Evolutionary conservation across 306 rosid species (phyloP).

Genomic region (Glycine soja): DNA sequence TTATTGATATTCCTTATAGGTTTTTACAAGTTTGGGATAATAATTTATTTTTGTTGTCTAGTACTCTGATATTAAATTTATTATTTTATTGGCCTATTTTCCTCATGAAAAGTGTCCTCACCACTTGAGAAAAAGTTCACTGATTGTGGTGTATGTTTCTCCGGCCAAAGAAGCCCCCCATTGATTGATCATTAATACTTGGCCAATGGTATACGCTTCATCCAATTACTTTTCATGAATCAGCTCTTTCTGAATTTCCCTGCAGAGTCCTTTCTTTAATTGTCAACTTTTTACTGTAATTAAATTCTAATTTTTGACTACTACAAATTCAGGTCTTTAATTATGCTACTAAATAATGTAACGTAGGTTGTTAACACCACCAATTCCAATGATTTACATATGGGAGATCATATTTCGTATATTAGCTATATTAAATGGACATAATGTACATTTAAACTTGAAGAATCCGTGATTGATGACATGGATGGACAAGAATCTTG

Average conservation of each 20-base stretch:
- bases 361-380: neutral
- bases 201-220: neutral
- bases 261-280: neutral
- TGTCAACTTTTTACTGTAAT: neutral
- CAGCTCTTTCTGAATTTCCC: neutral
- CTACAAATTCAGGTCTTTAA: neutral
- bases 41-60: too few species aligned
- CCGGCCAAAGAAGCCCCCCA: neutral
- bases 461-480: neutral
- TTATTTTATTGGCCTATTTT: too few species aligned
- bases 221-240: neutral
- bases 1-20: too few species aligned
- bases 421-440: neutral
- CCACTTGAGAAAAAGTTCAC: neutral
- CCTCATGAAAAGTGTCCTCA: constrained; percentile 31
- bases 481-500: neutral
- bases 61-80: too few species aligned
- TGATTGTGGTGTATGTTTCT: neutral
- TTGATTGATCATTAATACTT: neutral
- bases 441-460: neutral
- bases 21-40: too few species aligned
- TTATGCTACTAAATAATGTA: too few species aligned
- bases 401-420: neutral
- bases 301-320: neutral
- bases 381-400: neutral